Evolutionary conservation across 495 filamentous ascomycete species (phyloP).

Genomic region (Evernia prunastri): DNA sequence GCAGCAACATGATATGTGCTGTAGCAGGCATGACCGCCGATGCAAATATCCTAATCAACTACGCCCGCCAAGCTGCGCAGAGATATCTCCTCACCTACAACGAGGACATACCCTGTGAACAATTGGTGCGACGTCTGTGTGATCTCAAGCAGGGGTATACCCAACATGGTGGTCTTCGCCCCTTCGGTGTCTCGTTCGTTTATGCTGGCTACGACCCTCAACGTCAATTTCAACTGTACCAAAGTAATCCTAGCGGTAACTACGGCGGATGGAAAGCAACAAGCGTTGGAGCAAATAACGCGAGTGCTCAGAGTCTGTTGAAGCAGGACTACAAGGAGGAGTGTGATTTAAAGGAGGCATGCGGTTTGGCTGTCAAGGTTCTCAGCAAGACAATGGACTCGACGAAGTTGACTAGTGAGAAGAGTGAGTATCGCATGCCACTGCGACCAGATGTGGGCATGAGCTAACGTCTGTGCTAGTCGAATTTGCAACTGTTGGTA

Average conservation of each 20-base stretch:
- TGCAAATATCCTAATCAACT: slow-evolving; percentile 99
- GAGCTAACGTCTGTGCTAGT: slow-evolving; percentile 46
- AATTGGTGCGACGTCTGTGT: slow-evolving; percentile 92
- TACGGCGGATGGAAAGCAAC: slow-evolving; percentile 99
- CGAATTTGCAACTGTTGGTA: slow-evolving; percentile 96
- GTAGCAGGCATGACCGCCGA: slow-evolving; percentile 99
- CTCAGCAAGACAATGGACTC: slow-evolving; percentile 99
- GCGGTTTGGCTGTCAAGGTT: slow-evolving; percentile 96
- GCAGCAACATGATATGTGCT: slow-evolving; percentile 98
- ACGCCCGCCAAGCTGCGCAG: slow-evolving; percentile 92
- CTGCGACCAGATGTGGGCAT: background rate
- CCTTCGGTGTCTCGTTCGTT: slow-evolving; percentile 99
- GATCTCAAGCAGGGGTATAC: slow-evolving; percentile 99
- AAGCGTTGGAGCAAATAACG: slow-evolving; percentile 95
- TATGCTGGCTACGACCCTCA: slow-evolving; percentile 96
- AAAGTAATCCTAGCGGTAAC: slow-evolving; percentile 99
- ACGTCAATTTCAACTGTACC: slow-evolving; percentile 96
- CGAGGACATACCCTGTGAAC: slow-evolving; percentile 98
- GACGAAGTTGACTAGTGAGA: slow-evolving; percentile 96
- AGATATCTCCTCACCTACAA: slow-evolving; percentile 97
- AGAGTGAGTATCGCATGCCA: slow-evolving; percentile 57
- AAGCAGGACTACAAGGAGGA: slow-evolving; percentile 99
- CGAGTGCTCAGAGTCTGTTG: slow-evolving; percentile 90
- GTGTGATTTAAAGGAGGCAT: slow-evolving; percentile 90
- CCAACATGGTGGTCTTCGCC: slow-evolving; percentile 94